Evolutionary conservation across 768 basidiomycete genomes (phyloP).

Genomic region (Boletus pseudopeckii): DNA sequence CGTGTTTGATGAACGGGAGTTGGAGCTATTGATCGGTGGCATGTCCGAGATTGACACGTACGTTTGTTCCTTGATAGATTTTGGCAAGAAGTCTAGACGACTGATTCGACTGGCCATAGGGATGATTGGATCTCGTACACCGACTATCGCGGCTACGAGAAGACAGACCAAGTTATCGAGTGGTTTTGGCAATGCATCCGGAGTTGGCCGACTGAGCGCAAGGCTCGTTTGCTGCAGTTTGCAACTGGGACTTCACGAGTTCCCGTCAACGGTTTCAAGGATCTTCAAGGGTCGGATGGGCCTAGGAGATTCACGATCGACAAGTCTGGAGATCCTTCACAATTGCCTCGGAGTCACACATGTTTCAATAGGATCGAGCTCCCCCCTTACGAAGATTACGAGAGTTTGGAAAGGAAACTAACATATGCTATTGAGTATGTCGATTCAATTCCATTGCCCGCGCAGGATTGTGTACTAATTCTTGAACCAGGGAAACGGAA

Average conservation of each 20-base stretch:
- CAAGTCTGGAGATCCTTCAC: slow-evolving; percentile 86
- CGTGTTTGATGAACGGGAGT: slow-evolving; percentile 88
- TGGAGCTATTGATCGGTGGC: slow-evolving; percentile 87
- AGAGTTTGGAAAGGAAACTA: slow-evolving; percentile 82
- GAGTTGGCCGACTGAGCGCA: slow-evolving; percentile 87
- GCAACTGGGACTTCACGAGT: slow-evolving; percentile 83
- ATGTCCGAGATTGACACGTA: slow-evolving; percentile 91
- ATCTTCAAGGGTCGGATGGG: slow-evolving; percentile 90
- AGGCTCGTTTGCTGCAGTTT: slow-evolving; percentile 84
- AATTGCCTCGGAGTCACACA: slow-evolving; percentile 87
- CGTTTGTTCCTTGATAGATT: slow-evolving; percentile 19
- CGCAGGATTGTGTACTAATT: slow-evolving; percentile 4
- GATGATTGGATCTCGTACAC: slow-evolving; percentile 95
- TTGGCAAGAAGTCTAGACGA: neutral
- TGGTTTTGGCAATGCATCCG: slow-evolving; percentile 97
- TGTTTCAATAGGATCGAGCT: slow-evolving; percentile 91
- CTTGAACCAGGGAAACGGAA: slow-evolving; percentile 61
- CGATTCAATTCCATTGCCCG: neutral
- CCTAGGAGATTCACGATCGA: slow-evolving; percentile 93
- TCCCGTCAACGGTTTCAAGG: slow-evolving; percentile 93
- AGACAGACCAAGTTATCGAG: slow-evolving; percentile 83
- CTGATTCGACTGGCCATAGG: slow-evolving; percentile 32
- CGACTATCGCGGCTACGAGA: slow-evolving; percentile 85
- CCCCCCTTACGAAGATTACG: slow-evolving; percentile 86
- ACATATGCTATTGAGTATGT: slow-evolving; percentile 80